Evolutionary conservation across 441 rosid species (phyloP).

Genomic region (Corymbia calophylla): DNA sequence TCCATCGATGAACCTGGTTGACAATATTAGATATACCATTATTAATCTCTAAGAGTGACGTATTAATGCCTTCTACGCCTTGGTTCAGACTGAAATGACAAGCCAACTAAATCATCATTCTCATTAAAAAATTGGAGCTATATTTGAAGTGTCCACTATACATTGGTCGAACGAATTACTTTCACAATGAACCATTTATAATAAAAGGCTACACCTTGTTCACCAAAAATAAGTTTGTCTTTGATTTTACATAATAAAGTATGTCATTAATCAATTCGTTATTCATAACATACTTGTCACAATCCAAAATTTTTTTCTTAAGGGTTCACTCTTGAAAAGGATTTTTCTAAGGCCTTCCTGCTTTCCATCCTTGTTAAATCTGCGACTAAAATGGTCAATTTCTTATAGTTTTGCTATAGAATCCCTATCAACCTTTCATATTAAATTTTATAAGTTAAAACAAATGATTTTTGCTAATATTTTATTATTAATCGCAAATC

Average conservation of each 20-base stretch:
- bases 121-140: neutral
- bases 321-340: neutral
- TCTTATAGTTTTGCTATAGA: too few relatives aligned
- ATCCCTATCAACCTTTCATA: neutral
- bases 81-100: neutral
- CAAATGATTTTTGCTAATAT: neutral
- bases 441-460: neutral
- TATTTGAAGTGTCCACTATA: too few relatives aligned
- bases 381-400: too few relatives aligned
- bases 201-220: neutral
- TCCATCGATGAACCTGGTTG: neutral
- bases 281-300: too few relatives aligned
- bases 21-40: too few relatives aligned
- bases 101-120: neutral
- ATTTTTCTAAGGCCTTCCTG: too few relatives aligned
- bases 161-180: neutral
- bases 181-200: too few relatives aligned
- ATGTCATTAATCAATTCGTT: neutral
- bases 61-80: neutral
- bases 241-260: neutral
- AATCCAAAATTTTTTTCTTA: too few relatives aligned
- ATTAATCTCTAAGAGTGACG: too few relatives aligned
- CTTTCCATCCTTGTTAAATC: too few relatives aligned
- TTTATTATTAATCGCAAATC: neutral
- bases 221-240: neutral